Percentiles rank a stretch among this genome's conserved stretches.
phyloP scores from a whole-genome alignment of 208 protist genomes.

The Trypanosoma mega region DNA sequence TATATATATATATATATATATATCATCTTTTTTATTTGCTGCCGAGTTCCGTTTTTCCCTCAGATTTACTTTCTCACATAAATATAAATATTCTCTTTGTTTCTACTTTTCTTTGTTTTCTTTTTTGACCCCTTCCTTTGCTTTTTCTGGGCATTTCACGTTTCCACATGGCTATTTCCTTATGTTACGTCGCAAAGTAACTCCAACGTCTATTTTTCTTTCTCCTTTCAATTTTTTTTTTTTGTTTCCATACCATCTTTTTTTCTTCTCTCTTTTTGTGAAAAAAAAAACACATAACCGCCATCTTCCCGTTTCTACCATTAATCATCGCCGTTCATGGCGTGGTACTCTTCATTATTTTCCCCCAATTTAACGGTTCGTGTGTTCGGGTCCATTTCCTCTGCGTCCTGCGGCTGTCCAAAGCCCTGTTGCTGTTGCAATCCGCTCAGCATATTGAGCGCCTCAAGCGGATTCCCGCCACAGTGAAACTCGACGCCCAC shows the following conservation, averaged over 20 bases:
- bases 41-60: too few relatives aligned
- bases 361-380: background rate
- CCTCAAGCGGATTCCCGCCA: slow-evolving; percentile 58
- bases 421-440: background rate
- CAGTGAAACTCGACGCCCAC: slow-evolving; percentile 44
- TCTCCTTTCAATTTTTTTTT: background rate
- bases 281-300: slow-evolving; percentile 1
- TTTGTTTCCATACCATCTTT: slow-evolving; percentile 3
- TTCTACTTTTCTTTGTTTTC: slow-evolving; percentile 17
- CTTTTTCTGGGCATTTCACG: too few relatives aligned
- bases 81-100: background rate
- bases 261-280: background rate
- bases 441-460: slow-evolving; percentile 36
- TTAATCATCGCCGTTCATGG: slow-evolving; percentile 1
- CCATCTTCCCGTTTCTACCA: background rate
- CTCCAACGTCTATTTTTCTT: too few relatives aligned
- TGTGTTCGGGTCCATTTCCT: background rate
- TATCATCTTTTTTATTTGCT: too few relatives aligned
- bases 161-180: too few relatives aligned
- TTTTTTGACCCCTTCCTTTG: too few relatives aligned
- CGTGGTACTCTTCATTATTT: background rate
- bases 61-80: background rate
- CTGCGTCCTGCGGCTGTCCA: background rate
- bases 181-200: too few relatives aligned
- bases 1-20: too few relatives aligned